Base-by-base conservation (phyloP, 306 rosid species). In the Sphenostylis stenocarpa region DNA sequence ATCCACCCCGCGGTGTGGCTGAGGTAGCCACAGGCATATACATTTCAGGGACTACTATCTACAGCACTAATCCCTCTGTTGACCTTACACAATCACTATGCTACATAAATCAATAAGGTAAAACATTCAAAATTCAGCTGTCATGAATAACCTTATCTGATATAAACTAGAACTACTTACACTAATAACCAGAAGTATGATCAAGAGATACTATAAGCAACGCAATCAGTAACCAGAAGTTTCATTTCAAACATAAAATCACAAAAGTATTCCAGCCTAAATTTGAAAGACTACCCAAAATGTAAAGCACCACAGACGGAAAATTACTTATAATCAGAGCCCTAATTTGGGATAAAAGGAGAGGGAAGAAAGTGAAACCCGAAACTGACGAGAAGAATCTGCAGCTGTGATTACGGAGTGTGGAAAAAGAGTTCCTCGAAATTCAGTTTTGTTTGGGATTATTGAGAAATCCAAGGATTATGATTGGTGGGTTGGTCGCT, bases 1-100 rank as follows among this genome's bases (percentile, higher is more conserved):
- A 72, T 60, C 91, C 98, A 21, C 88, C 95, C n/a, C 84, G 82
- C 19, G 90, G 78, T 13, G 88, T 73, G 70, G 90, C 89, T 20
- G 91, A 77, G 75, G 84, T 58, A 75, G 88, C 89, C 89, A 92
- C 94, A 26, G 88, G 68, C 83, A 87, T 80, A 75, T 96, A 91
- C 97, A 92, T 92, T 75, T 81, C 80, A 13, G 82, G 15, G 34
- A 80, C 84, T 29, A 83, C 77, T n/a, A 79, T 75, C 66, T 56
- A 82, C 60, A 70, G 67, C 65, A 77, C 62, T 73, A 72, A 64
- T 17, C 29, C 80, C 79, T 53, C 63, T 78, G 36, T 60, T 72
- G 60, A 77, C n/a, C 19, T 73, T 57, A 38, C 80, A 67, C 41
- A 64, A 77, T 24, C 77, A 68, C 53, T 68, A 67, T 23, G 61